Evolutionary conservation across 805 yeast species (phyloP).

Genomic region (Candida silvatica): DNA sequence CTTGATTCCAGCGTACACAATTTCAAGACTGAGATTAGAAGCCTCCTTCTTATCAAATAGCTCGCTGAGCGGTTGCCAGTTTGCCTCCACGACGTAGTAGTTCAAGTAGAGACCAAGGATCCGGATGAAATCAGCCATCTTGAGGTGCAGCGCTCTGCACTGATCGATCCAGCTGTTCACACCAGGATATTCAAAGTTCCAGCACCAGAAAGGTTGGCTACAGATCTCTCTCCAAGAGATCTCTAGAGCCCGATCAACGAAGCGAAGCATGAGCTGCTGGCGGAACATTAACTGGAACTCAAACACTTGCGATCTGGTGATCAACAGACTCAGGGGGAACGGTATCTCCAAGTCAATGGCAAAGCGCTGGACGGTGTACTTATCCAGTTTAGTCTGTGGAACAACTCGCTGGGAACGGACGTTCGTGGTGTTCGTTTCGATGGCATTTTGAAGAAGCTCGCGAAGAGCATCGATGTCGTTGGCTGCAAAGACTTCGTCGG

Average conservation of each 20-base stretch:
- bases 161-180: slow-evolving; percentile 46
- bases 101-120: slow-evolving; percentile 48
- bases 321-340: slow-evolving; percentile 75
- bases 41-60: slow-evolving; percentile 18
- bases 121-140: slow-evolving; percentile 49
- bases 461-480: slow-evolving; percentile 35
- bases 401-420: slow-evolving; percentile 5
- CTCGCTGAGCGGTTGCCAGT: slow-evolving; percentile 34
- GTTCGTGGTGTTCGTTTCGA: slow-evolving; percentile 20
- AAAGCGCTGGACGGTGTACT: slow-evolving; percentile 40
- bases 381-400: slow-evolving; percentile 27
- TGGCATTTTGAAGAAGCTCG: slow-evolving; percentile 33
- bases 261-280: slow-evolving; percentile 55
- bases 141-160: slow-evolving; percentile 45
- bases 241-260: slow-evolving; percentile 49
- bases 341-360: slow-evolving; percentile 60
- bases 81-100: slow-evolving; percentile 49
- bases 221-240: slow-evolving; percentile 67
- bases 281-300: slow-evolving; percentile 80
- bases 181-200: slow-evolving; percentile 31
- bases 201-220: slow-evolving; percentile 60
- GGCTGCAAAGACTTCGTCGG: slow-evolving; percentile 39
- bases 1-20: slow-evolving; percentile 37
- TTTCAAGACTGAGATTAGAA: slow-evolving; percentile 26
- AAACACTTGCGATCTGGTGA: slow-evolving; percentile 59